Evolutionary conservation across 2,329 filamentous ascomycete genomes (phyloP).

Genomic region (Epichloe baconii): DNA sequence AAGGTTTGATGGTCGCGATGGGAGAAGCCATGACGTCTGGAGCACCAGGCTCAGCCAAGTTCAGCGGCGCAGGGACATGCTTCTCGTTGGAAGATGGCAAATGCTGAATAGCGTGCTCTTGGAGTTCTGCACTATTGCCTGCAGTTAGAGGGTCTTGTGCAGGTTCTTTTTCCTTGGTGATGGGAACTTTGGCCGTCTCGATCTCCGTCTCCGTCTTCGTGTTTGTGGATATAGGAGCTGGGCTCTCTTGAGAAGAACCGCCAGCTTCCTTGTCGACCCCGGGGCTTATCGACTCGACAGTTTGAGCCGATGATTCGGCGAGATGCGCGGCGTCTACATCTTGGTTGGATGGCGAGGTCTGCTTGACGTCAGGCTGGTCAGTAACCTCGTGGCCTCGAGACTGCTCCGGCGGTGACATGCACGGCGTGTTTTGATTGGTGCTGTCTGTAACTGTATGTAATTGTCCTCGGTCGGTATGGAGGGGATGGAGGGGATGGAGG

Average conservation of each 20-base stretch:
- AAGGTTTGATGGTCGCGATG: slow-evolving; percentile 35
- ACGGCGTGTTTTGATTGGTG: slow-evolving; percentile 8
- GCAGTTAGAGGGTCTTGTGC: neutral
- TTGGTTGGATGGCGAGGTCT: neutral
- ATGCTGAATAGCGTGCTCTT: neutral
- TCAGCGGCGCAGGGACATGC: slow-evolving; percentile 10
- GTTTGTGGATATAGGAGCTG: neutral
- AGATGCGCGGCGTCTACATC: slow-evolving; percentile 1
- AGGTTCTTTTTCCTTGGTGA: neutral
- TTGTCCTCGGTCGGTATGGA: neutral
- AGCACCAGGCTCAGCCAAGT: slow-evolving; percentile 6
- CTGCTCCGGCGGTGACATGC: slow-evolving; percentile 25
- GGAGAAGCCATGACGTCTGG: slow-evolving; percentile 31
- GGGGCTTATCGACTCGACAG: neutral
- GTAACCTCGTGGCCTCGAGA: slow-evolving; percentile 14
- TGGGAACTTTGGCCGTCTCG: neutral
- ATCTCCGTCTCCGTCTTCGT: neutral
- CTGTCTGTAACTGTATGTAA: neutral
- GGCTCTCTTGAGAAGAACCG: neutral
- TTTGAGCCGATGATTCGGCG: neutral
- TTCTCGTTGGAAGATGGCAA: slow-evolving; percentile 12
- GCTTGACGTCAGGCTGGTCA: slow-evolving; percentile 3
- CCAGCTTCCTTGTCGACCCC: neutral
- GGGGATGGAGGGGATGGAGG: neutral
- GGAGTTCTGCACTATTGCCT: neutral